Evolutionary conservation across 352 stramenopile genomes (phyloP), one percentile per base, ranked within the genome.

Genomic region (Globisporangium yorkense): DNA sequence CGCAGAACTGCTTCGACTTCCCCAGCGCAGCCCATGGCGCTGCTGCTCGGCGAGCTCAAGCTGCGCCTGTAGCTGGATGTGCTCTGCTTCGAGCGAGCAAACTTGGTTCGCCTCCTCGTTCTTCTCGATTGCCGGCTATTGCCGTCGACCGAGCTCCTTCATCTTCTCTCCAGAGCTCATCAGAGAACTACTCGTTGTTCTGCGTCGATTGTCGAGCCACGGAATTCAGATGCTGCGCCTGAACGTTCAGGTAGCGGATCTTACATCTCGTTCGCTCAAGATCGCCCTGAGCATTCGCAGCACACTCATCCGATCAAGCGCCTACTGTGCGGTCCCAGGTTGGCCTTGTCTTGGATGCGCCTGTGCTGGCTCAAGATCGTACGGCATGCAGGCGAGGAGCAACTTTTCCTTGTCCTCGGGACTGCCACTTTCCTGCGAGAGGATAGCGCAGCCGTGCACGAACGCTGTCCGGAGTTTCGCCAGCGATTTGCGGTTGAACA

Each of bases 401-500:
- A 44, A 15, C n/a, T 3, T 31, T 15, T 53, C 37, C 6, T 20
- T 18, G 5, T 66, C 51, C 15, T 29, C 9, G 9, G 8, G 21
- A 16, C 44, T 31, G n/a, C 24, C 44, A 5, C 12, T 49, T 13
- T 48, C 10, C 24, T 62, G 18, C 13, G 67, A 70, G 10, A 86
- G 56, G 15, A 75, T 58, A 10, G 71, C 50, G 33, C 69, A 80
- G 16, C 65, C 72, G 33, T 82, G 72, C 35, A 79, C 74, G 54
- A 92, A 67, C 20, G 74, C 75, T 51, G 63, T 74, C 10, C 79
- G 77, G 13, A 92, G 57, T 9, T 72, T 74, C 13, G 64, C 69
- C 33, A 88, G 60, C 21, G 75, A 67, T n/a, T 76, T 73, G 18
- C 70, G 63, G 20, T 84, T 87, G 57, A 87, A 87, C 31, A 91